A percentile compares a stretch with the other conserved stretches of the same genome.
Evolutionary conservation across 75 land plant species (phyloP).

Genomic region (Sequoia sempervirens): DNA sequence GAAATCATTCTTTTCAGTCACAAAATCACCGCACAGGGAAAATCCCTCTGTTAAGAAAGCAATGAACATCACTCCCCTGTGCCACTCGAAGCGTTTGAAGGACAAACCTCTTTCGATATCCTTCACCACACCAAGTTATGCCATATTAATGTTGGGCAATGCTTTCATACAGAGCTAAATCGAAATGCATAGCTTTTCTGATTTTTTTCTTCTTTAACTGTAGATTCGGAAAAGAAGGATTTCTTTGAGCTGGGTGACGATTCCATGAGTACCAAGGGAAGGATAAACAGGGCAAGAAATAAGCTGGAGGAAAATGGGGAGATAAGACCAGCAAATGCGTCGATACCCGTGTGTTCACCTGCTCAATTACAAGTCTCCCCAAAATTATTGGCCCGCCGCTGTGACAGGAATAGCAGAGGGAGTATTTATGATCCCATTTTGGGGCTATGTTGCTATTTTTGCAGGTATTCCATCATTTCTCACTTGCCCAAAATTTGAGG

Average conservation of each 20-base stretch:
- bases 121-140: neutral
- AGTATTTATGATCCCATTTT: slow-evolving; percentile 37
- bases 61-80: slow-evolving; percentile 16
- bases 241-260: neutral
- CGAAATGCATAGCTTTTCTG: neutral
- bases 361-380: slow-evolving; percentile 15
- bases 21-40: slow-evolving; percentile 6
- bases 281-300: neutral
- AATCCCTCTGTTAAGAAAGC: slow-evolving; percentile 2
- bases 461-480: slow-evolving; percentile 25
- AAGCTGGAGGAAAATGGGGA: slow-evolving; percentile 7
- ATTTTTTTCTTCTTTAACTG: neutral
- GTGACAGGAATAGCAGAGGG: slow-evolving; percentile 45
- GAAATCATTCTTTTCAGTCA: slow-evolving; percentile 1
- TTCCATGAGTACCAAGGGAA: neutral
- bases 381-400: slow-evolving; percentile 23
- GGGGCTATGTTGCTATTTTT: slow-evolving; percentile 64
- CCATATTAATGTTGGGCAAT: neutral
- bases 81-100: slow-evolving; percentile 44
- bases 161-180: neutral
- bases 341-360: slow-evolving; percentile 13
- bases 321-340: slow-evolving; percentile 30
- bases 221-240: neutral
- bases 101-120: neutral
- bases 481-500: neutral